Evolutionary conservation across 2,329 filamentous ascomycete genomes (phyloP).

Genomic region (Onygenales sp.): DNA sequence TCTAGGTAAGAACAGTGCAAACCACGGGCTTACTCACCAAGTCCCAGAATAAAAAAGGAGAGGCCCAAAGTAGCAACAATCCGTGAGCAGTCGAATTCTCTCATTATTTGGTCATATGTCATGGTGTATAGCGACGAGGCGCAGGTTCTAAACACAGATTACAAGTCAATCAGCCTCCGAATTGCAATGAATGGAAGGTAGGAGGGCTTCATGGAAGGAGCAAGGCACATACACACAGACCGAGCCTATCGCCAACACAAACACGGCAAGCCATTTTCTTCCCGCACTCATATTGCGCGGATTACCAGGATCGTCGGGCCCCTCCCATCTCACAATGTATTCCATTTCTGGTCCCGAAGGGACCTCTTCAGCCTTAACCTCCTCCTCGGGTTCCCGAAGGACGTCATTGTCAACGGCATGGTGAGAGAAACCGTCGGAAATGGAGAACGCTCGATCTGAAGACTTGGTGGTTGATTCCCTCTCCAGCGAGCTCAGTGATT

Average conservation of each 20-base stretch:
- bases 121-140: conserved; percentile 82
- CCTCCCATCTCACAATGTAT: conserved; percentile 68
- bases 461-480: conserved; percentile 5
- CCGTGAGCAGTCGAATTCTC: conserved; percentile 62
- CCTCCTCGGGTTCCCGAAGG: conserved; percentile 13
- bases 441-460: conserved; percentile 7
- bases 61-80: conserved; percentile 71
- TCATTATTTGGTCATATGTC: conserved; percentile 67
- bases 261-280: conserved; percentile 72
- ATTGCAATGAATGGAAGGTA: not conserved
- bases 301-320: conserved; percentile 61
- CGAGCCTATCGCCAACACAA: conserved; percentile 63
- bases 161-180: not conserved
- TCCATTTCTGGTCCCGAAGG: conserved; percentile 27
- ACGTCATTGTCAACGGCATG: conserved; percentile 18
- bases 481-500: not conserved
- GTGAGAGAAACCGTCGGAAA: conserved; percentile 10
- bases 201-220: not conserved
- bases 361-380: conserved; percentile 14
- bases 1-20: conserved; percentile 9
- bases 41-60: conserved; percentile 72
- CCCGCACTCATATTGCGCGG: conserved; percentile 57
- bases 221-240: conserved; percentile 67
- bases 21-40: conserved; percentile 39
- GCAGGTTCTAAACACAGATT: conserved; percentile 52